Percentiles rank a stretch among this genome's conserved stretches.
phyloP scores from a whole-genome alignment of 2,329 filamentous ascomycete species.

The Whalleya microplaca region DNA sequence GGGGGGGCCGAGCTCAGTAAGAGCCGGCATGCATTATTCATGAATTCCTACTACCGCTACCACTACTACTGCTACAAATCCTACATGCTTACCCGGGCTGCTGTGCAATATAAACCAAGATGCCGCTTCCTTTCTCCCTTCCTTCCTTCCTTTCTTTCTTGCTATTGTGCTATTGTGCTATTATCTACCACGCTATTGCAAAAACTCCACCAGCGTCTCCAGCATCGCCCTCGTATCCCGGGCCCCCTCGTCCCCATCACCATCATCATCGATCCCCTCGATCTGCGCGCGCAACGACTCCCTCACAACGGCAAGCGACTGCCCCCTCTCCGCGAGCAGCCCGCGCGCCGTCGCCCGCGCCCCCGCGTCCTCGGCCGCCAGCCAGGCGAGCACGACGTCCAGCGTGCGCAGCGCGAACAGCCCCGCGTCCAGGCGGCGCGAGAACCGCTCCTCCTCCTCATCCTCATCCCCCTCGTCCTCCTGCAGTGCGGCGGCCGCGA shows the following conservation, averaged over 20 bases:
- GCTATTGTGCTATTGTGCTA: not conserved
- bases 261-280: constrained; percentile 45
- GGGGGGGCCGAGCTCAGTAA: not conserved
- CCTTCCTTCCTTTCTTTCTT: too few relatives aligned
- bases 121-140: too few relatives aligned
- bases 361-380: constrained; percentile 84
- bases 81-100: not conserved
- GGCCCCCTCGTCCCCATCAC: not conserved
- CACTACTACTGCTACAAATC: not conserved
- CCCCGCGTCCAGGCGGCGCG: constrained; percentile 78
- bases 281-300: constrained; percentile 67
- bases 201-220: constrained; percentile 53
- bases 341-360: constrained; percentile 67
- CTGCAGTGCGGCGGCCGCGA: constrained; percentile 66
- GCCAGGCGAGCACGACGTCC: constrained; percentile 86
- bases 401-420: constrained; percentile 82
- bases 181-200: constrained; percentile 38
- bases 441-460: constrained; percentile 69
- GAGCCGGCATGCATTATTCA: constrained; percentile 26
- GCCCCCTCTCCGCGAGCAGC: constrained; percentile 69
- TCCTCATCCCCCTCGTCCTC: constrained; percentile 60
- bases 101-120: not conserved
- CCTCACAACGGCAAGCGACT: constrained; percentile 65
- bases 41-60: constrained; percentile 15
- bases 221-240: constrained; percentile 63